A percentile compares a stretch with the other conserved stretches of the same genome.
These are phyloP conservation scores for Lycium barbarum DNA, from an alignment of 257 asterid species.

Conservation along the genomic window DNA sequence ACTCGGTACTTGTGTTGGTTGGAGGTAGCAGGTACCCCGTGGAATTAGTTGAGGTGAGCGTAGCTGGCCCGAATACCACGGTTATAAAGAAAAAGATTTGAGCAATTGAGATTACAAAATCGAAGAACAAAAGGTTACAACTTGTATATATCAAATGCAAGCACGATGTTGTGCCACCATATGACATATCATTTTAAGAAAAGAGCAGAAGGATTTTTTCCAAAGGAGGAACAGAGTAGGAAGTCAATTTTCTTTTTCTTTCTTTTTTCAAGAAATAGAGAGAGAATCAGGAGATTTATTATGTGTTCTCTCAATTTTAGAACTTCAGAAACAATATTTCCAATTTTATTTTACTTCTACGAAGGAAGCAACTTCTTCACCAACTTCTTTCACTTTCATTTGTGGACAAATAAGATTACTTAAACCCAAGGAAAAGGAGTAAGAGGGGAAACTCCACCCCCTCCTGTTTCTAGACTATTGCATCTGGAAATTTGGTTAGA, in stretches of 20 bases:
- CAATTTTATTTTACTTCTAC: not conserved
- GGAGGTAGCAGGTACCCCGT: no score
- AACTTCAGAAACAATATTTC: not conserved
- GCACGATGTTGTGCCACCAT: not conserved
- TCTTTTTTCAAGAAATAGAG: not conserved
- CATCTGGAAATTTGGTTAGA: not conserved
- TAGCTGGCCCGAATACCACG: no score
- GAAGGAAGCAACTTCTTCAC: not conserved
- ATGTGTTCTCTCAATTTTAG: not conserved
- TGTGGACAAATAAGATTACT: not conserved
- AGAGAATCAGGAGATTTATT: not conserved
- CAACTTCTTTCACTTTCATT: no score
- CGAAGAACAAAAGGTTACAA: not conserved
- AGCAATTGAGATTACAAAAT: not conserved
- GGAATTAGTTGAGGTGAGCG: no score
- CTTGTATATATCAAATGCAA: not conserved
- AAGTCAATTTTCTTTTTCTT: not conserved
- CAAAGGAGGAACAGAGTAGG: not conserved
- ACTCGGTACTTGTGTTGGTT: no score
- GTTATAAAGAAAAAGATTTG: not conserved
- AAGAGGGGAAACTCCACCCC: not conserved
- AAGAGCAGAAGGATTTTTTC: not conserved
- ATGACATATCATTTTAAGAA: not conserved
- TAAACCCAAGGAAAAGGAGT: not conserved
- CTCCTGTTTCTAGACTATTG: not conserved